Conservation (phyloP, 192 early-diverging fungal genomes). For the Phycomyces blakesleeanus region DNA sequence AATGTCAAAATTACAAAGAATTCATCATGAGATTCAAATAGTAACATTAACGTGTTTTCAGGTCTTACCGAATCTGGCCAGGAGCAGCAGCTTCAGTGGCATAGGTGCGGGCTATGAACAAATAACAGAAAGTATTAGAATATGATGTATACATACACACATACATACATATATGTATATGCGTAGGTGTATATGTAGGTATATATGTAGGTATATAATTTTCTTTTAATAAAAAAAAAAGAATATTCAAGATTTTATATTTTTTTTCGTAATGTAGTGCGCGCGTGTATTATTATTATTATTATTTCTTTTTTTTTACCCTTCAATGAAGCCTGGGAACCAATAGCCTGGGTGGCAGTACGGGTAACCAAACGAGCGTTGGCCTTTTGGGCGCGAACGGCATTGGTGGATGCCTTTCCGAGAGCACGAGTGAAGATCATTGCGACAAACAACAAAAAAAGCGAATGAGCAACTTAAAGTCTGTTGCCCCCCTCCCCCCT, state of each 20-base stretch:
- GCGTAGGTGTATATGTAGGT: too few relatives aligned
- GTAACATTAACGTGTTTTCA: too few relatives aligned
- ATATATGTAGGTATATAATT: neutral
- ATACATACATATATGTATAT: too few relatives aligned
- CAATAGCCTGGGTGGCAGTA: conserved; percentile 19
- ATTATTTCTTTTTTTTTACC: neutral
- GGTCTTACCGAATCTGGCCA: conserved; percentile 29
- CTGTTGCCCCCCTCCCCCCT: neutral
- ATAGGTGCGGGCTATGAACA: conserved; percentile 11
- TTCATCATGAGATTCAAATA: too few relatives aligned
- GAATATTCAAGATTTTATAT: too few relatives aligned
- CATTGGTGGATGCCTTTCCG: conserved; percentile 26
- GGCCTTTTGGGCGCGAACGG: conserved; percentile 28
- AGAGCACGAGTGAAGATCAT: conserved; percentile 37
- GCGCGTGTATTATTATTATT: too few relatives aligned
- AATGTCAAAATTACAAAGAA: too few relatives aligned
- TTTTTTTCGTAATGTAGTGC: too few relatives aligned
- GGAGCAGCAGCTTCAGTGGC: conserved; percentile 15
- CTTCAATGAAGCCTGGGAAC: conserved; percentile 13
- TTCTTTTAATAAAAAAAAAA: neutral
- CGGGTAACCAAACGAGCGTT: conserved; percentile 10
- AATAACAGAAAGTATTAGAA: too few relatives aligned
- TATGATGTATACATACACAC: too few relatives aligned
- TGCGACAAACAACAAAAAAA: neutral
- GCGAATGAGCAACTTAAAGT: neutral